A percentile compares a stretch with the other conserved stretches of the same genome.
These are phyloP conservation scores for Cronartium ribicola DNA, from an alignment of 1,284 basidiomycete genomes.

Conservation along the genomic window DNA sequence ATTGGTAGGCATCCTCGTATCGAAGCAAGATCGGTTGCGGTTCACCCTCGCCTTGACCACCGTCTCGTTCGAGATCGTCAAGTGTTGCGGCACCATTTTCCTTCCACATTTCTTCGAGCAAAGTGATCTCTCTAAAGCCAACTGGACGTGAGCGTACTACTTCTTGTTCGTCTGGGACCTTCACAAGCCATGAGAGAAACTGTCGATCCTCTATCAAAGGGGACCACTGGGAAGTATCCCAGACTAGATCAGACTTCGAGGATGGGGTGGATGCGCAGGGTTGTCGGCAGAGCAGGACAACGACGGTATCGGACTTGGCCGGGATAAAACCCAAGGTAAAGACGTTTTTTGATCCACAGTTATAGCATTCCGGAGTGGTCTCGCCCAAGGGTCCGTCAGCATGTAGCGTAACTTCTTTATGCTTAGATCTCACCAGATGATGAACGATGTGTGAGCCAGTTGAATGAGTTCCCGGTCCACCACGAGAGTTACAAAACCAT, in stretches of 20 bases:
- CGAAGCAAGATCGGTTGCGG: constrained; percentile 79
- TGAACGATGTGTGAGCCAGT: constrained; percentile 86
- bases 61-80: constrained; percentile 94
- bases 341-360: constrained; percentile 99
- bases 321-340: constrained; percentile 99
- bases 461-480: constrained; percentile 68
- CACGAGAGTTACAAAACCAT: constrained; percentile 99
- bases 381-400: constrained; percentile 92
- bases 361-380: constrained; percentile 91
- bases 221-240: constrained; percentile 97
- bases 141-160: constrained; percentile 92
- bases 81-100: constrained; percentile 91
- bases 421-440: constrained; percentile 96
- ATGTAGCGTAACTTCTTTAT: constrained; percentile 96
- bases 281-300: constrained; percentile 96
- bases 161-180: constrained; percentile 90
- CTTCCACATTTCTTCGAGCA: constrained; percentile 95
- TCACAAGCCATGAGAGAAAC: constrained; percentile 98
- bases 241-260: constrained; percentile 86
- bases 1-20: constrained; percentile 98
- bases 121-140: constrained; percentile 92
- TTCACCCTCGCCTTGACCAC: constrained; percentile 85
- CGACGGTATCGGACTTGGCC: constrained; percentile 97
- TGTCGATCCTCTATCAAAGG: constrained; percentile 97
- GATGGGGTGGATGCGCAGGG: constrained; percentile 84